Conservation (phyloP, 2,329 filamentous ascomycete species). For the Fusarium circinatum region DNA sequence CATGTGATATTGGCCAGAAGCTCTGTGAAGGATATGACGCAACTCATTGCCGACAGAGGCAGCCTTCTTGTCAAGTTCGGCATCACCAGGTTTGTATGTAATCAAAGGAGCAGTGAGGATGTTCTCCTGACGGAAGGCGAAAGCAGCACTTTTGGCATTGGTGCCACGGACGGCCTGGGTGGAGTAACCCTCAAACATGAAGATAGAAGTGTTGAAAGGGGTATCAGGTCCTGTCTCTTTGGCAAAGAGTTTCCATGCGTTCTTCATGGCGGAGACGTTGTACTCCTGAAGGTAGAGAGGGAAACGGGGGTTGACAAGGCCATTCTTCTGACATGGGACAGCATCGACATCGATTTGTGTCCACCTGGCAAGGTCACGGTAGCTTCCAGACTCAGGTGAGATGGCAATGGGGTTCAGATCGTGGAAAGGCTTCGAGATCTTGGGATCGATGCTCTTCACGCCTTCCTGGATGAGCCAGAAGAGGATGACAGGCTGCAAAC, state of each 20-base stretch:
- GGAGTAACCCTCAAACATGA: constrained; percentile 68
- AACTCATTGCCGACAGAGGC: constrained; percentile 29
- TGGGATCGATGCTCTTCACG: constrained; percentile 52
- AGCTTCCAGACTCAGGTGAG: constrained; percentile 38
- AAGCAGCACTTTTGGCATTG: constrained; percentile 12
- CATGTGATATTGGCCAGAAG: constrained; percentile 17
- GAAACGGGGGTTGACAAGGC: constrained; percentile 41
- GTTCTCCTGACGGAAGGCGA: constrained; percentile 39
- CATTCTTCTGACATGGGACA: constrained; percentile 37
- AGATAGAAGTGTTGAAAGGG: constrained; percentile 48
- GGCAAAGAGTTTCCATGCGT: constrained; percentile 33
- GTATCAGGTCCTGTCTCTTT: constrained; percentile 14
- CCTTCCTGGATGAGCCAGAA: constrained; percentile 59
- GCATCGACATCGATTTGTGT: constrained; percentile 33
- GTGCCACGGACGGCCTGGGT: constrained; percentile 48
- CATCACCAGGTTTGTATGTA: constrained; percentile 30
- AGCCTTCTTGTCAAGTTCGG: constrained; percentile 25
- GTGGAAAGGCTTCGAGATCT: constrained; percentile 57
- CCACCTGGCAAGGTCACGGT: constrained; percentile 37
- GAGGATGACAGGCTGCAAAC: constrained; percentile 50
- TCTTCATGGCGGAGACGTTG: constrained; percentile 25
- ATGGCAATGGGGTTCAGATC: constrained; percentile 53
- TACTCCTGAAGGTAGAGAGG: constrained; percentile 40
- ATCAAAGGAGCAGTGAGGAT: constrained; percentile 38
- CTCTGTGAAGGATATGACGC: constrained; percentile 28